phyloP scores from a whole-genome alignment of 169 alveolate species.

The Cryptosporidium ryanae region DNA sequence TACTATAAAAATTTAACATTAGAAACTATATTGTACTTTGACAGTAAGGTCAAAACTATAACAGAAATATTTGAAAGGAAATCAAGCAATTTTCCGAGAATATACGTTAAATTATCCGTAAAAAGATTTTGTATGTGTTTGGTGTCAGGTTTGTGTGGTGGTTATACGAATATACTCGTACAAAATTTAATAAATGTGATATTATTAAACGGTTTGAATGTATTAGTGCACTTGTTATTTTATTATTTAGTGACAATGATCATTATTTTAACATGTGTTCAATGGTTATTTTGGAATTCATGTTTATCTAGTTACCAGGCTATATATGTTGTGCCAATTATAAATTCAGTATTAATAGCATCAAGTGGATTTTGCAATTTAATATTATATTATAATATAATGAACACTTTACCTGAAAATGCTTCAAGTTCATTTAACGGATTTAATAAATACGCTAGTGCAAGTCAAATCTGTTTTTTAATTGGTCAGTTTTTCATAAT shows the following conservation, averaged over 20 bases:
- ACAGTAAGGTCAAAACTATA: not conserved
- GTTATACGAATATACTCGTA: slow-evolving; percentile 51
- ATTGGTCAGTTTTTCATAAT: slow-evolving; percentile 42
- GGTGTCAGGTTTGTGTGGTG: slow-evolving; percentile 57
- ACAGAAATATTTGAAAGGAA: not conserved
- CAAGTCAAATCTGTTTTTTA: not conserved
- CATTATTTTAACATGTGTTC: slow-evolving; percentile 41
- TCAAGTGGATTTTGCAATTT: slow-evolving; percentile 64
- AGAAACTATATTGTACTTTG: not conserved
- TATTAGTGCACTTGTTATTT: slow-evolving; percentile 13
- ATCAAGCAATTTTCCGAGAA: slow-evolving; percentile 51
- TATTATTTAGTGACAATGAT: slow-evolving; percentile 18
- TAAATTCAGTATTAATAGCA: slow-evolving; percentile 68
- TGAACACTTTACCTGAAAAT: not conserved
- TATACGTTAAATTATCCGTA: slow-evolving; percentile 17
- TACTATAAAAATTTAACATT: not conserved
- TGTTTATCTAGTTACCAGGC: slow-evolving; percentile 60
- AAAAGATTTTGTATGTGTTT: slow-evolving; percentile 68
- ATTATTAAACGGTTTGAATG: not conserved
- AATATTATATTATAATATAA: slow-evolving; percentile 43
- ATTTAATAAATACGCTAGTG: no score
- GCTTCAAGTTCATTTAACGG: no score
- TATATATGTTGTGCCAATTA: slow-evolving; percentile 65
- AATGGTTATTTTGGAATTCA: slow-evolving; percentile 52
- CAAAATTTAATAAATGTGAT: slow-evolving; percentile 59